Conservation (phyloP, 257 asterid genomes). For the Solanum piurae region DNA sequence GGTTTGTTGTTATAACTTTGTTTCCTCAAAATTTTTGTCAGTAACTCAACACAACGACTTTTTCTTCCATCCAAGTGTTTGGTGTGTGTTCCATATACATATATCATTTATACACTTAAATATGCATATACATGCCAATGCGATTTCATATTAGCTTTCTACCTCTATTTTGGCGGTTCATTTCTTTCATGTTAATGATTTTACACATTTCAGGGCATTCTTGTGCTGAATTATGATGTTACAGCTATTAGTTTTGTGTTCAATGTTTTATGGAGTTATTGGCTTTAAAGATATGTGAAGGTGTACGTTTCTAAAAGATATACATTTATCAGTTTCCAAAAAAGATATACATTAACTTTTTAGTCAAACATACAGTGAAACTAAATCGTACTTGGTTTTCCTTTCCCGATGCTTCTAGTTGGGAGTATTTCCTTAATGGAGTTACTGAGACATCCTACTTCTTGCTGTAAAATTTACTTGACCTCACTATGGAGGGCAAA, state of each 20-base stretch:
- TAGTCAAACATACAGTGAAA: not conserved
- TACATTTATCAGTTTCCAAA: not conserved
- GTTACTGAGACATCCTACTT: not conserved
- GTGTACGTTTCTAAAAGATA: not conserved
- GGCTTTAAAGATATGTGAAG: not conserved
- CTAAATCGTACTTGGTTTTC: not conserved
- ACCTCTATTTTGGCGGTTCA: not conserved
- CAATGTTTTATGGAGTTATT: not conserved
- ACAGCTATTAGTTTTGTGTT: not conserved
- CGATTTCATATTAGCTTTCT: not conserved
- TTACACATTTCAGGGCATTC: not conserved
- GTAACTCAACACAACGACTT: not conserved
- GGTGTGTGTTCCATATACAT: not conserved
- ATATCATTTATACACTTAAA: not conserved
- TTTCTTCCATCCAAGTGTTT: not conserved
- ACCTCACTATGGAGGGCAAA: not conserved
- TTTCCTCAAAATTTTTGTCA: not conserved
- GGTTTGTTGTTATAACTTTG: conserved; percentile 10
- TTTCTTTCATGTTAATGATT: not conserved
- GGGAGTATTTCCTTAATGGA: not conserved
- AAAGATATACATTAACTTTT: not conserved
- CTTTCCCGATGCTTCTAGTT: not conserved
- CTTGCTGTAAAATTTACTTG: not conserved
- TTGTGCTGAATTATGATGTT: not conserved
- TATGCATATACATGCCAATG: not conserved